phyloP scores from a whole-genome alignment of 306 rosid species.

The Aeschynomene evenia region DNA sequence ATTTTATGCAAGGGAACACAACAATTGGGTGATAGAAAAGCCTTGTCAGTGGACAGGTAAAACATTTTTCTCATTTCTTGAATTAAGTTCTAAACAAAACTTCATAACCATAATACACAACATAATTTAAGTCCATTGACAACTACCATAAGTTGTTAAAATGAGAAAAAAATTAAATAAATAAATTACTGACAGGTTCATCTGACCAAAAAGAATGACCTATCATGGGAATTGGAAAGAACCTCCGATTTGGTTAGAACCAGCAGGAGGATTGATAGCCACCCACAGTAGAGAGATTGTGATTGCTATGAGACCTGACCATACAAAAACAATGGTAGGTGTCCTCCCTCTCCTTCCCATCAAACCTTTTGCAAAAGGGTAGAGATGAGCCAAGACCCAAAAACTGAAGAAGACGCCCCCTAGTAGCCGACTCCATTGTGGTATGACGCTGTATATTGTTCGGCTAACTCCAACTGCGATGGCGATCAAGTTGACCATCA shows the following conservation, averaged over 20 bases:
- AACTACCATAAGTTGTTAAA: not conserved
- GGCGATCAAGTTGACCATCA: constrained; percentile 77
- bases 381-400: constrained; percentile 90
- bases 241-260: constrained; percentile 72
- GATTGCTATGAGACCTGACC: constrained; percentile 89
- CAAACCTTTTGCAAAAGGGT: constrained; percentile 88
- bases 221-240: constrained; percentile 78
- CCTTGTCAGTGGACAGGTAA: not conserved
- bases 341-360: constrained; percentile 97
- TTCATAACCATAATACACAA: constrained; percentile 27
- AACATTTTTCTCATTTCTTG: not conserved
- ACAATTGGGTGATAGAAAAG: not conserved
- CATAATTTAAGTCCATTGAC: constrained; percentile 17
- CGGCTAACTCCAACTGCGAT: constrained; percentile 87
- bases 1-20: not conserved
- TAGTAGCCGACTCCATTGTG: constrained; percentile 78
- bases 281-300: constrained; percentile 94
- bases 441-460: constrained; percentile 80
- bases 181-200: constrained; percentile 19
- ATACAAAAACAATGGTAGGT: constrained; percentile 95
- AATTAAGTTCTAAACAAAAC: constrained; percentile 30
- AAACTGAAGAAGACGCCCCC: constrained; percentile 97
- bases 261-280: constrained; percentile 81
- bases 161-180: constrained; percentile 6
- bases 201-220: constrained; percentile 30